Base-by-base conservation (phyloP, 805 yeast species). In the Metschnikowia amazonensis region DNA sequence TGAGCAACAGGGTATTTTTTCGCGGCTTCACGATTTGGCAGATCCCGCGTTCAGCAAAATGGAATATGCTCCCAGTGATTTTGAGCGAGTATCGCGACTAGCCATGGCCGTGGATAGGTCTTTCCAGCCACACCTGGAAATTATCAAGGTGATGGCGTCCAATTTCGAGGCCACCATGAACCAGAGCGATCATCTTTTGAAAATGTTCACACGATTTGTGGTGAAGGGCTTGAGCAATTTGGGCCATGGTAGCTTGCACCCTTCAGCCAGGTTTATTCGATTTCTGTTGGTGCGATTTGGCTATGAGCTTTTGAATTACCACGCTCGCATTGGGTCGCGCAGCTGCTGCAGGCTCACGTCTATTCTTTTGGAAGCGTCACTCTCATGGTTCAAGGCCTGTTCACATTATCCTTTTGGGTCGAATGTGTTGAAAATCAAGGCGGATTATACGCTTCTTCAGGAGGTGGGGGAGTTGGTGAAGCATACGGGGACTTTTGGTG, bases 31-130 rank as follows among this genome's bases (percentile, higher is more conserved):
- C 51, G 95, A 89, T 60, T 60, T 79, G 5, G 58, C 56, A 0
- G 68, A 74, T 45, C 83, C 92, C 20, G 86, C 83, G 45, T 83
- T 72, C 62, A 67, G 78, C 51, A 75, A 72, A 42, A 94, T 94
- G 99, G 94, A 87, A 51, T 94, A 94, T 57, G 69, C 89, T 1
- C 97, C 99, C 9, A 82, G 95, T 37, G 82, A 85, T 64, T 82
- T 80, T 53, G 70, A 71, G 36, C 73, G 70, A 5, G 74, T 83
- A 6, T 77, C 77, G 44, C 79, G 76, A 48, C 65, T 69, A 28
- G 81, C 88, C 0, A 62, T 65, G 1, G 52, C 61, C 2, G 80
- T 82, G 1, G 71, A 76, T 4, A 67, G 72, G 42, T 62, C 72
- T 4, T 67, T 79, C 49, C 80, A 81, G 44, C 86, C 95, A 0